Conservation (phyloP, 2,329 filamentous ascomycete genomes). For the Fusarium vanettenii region DNA sequence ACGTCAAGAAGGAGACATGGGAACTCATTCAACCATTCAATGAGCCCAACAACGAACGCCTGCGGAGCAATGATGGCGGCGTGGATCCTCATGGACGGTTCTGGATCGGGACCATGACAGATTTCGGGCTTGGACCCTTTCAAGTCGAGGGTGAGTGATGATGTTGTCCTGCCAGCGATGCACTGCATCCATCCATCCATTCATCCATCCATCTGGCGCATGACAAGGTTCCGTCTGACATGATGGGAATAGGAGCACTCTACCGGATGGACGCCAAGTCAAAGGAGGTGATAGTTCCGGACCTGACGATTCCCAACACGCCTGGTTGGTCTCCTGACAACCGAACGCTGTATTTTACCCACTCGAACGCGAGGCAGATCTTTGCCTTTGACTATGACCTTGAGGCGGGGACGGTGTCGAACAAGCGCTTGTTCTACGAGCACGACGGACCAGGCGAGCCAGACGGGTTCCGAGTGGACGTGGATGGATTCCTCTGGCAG, state of each 20-base stretch:
- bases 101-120: conserved; percentile 90
- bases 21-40: conserved; percentile 65
- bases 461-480: conserved; percentile 88
- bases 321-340: conserved; percentile 82
- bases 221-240: conserved; percentile 8
- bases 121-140: conserved; percentile 69
- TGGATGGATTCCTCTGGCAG: conserved; percentile 88
- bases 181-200: neutral
- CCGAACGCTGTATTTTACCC: conserved; percentile 84
- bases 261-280: conserved; percentile 75
- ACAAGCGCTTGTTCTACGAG: conserved; percentile 78
- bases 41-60: conserved; percentile 59
- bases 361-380: conserved; percentile 78
- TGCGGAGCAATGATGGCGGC: conserved; percentile 84
- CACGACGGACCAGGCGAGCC: conserved; percentile 75
- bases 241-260: conserved; percentile 68
- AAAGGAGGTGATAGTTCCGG: conserved; percentile 69
- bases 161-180: neutral
- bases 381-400: conserved; percentile 79
- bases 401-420: conserved; percentile 71
- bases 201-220: neutral
- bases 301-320: conserved; percentile 85
- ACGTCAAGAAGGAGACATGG: conserved; percentile 68
- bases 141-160: conserved; percentile 64
- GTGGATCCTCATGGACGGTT: conserved; percentile 84